Base-by-base conservation (phyloP, 2,329 filamentous ascomycete genomes). In the Thermoascus crustaceus region DNA sequence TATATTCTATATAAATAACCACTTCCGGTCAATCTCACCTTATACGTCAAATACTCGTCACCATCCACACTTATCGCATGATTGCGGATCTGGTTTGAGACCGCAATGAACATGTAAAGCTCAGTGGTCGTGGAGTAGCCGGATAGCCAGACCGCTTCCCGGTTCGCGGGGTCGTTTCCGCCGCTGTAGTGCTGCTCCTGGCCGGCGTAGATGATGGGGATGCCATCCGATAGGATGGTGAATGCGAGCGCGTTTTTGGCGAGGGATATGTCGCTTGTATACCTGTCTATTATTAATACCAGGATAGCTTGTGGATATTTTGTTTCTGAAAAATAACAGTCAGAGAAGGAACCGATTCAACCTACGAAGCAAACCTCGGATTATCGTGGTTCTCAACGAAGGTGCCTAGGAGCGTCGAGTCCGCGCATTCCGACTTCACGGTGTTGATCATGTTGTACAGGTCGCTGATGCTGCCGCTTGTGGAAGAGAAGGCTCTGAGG, bases 161-260 rank as follows among this genome's bases (percentile, higher is more conserved):
- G 71, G 29, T 65, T 67, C 0, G 63, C 62, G 4, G 74, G 74
- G 35, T 57, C 58, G 23, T 54, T 63, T n/a, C 66, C 70, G 14
- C 71, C 71, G 2, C 59, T 53, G 48, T 71, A 80, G 38, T 72
- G 74, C 50, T 82, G 78, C 53, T 82, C 79, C 39, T 78, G 75
- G n/a, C 78, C 79, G 37, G 80, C 71, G 55, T 82, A 83, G 34
- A 82, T 49, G 32, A 81, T 76, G 2, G 77, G 78, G 34, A 82
- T 76, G 3, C 78, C 78, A 35, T 79, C 58, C 1, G 58, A 47
- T 4, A 82, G 65, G 27, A 82, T 69, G 8, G 72, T 68, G 47
- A 75, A 82, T 0, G 76, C 67, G 25, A 81, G 64, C 2, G 72
- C 69, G 47, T 82, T 82, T 56, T 77, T 75, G 16, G 76, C 71